phyloP scores from a whole-genome alignment of 805 yeast species.

The Zygoascus tannicola region DNA sequence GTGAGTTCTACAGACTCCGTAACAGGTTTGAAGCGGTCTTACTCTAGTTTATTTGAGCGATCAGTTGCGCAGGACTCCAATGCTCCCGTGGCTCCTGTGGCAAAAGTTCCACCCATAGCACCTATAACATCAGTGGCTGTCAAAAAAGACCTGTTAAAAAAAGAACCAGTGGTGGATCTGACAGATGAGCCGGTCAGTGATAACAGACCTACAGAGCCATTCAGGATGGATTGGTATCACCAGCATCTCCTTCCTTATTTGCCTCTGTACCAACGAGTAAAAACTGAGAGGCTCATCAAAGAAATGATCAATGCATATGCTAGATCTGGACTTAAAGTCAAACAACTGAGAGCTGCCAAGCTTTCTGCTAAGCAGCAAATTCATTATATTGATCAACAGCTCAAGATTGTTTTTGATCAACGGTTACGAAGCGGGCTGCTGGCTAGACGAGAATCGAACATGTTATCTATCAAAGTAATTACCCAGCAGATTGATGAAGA shows the following conservation, averaged over 20 bases:
- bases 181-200: slow-evolving; percentile 1
- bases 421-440: not conserved
- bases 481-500: not conserved
- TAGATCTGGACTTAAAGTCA: not conserved
- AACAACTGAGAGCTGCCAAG: not conserved
- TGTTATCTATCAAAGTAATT: not conserved
- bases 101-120: too few relatives aligned
- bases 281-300: not conserved
- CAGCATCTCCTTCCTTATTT: not conserved
- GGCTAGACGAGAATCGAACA: not conserved
- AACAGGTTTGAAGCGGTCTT: slow-evolving; percentile 1
- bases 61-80: not conserved
- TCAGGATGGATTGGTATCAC: not conserved
- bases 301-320: not conserved
- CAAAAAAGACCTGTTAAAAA: too few relatives aligned
- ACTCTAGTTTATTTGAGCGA: slow-evolving; percentile 5
- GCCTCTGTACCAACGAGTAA: not conserved
- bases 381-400: not conserved
- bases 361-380: not conserved
- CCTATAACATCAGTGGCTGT: too few relatives aligned
- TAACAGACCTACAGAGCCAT: not conserved
- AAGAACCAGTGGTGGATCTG: slow-evolving; percentile 5
- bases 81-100: not conserved
- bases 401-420: not conserved
- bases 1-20: not conserved